Percentiles rank a stretch among this genome's conserved stretches.
Evolutionary conservation across 2,329 filamentous ascomycete genomes (phyloP).

Genomic region (Pseudocercospora eumusae): DNA sequence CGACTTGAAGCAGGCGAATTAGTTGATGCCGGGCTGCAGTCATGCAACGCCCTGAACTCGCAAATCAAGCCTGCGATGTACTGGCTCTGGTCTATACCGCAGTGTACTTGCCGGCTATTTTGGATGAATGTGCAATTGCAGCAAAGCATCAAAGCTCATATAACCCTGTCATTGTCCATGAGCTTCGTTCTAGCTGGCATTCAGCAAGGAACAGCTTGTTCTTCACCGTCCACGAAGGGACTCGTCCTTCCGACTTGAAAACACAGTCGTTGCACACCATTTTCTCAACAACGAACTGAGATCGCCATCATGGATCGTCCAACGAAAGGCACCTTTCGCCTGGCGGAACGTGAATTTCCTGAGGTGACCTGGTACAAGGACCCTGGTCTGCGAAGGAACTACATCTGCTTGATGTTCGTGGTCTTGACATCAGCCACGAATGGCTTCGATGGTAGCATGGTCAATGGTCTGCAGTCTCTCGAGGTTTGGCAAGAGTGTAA

Average conservation of each 20-base stretch:
- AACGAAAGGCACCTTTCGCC: conserved; percentile 38
- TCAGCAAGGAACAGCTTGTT: conserved; percentile 3
- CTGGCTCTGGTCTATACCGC: conserved; percentile 8
- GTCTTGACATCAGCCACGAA: conserved; percentile 45
- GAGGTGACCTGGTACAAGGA: conserved; percentile 41
- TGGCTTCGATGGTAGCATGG: conserved; percentile 55
- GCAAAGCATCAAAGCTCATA: conserved; percentile 13
- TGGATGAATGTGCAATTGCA: conserved; percentile 14
- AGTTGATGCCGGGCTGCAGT: neutral
- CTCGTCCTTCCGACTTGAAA: neutral
- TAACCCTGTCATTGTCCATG: conserved; percentile 8
- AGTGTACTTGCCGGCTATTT: conserved; percentile 13
- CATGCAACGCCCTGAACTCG: conserved; percentile 2
- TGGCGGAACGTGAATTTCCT: conserved; percentile 37
- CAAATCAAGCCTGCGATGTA: conserved; percentile 7
- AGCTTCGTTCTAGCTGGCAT: neutral
- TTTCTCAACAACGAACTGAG: neutral
- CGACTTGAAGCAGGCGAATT: neutral
- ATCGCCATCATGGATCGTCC: conserved; percentile 36
- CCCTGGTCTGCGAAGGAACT: conserved; percentile 36
- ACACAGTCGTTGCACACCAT: neutral
- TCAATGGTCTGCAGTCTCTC: conserved; percentile 54
- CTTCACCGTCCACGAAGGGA: neutral
- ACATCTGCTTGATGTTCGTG: conserved; percentile 40
- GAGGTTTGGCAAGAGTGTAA: conserved; percentile 47